phyloP scores from a whole-genome alignment of 305 asterid genomes.

The Ilex paraguariensis region DNA sequence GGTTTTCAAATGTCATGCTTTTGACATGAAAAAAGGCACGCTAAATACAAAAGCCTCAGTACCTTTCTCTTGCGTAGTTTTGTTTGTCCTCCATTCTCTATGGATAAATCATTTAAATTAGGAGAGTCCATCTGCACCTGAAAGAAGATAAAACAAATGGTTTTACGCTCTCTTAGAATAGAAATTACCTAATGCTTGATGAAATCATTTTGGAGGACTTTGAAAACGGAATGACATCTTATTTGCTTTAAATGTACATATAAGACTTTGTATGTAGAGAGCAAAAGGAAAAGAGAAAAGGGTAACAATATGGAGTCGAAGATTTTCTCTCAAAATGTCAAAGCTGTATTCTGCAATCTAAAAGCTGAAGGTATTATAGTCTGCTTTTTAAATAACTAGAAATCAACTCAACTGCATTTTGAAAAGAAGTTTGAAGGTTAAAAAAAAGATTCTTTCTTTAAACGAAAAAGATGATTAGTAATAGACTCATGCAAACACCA shows the following conservation, averaged over 20 bases:
- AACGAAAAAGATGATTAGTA: too few relatives aligned
- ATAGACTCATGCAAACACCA: too few relatives aligned
- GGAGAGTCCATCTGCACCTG: conserved; percentile 62
- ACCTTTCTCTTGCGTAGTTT: conserved; percentile 51
- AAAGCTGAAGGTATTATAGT: too few relatives aligned
- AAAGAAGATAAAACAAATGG: conserved; percentile 4
- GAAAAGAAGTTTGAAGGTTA: too few relatives aligned
- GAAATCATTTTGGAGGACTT: background rate
- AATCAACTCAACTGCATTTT: too few relatives aligned
- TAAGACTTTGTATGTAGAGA: background rate
- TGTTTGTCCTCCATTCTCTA: conserved; percentile 20
- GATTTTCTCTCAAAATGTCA: too few relatives aligned
- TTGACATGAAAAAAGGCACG: background rate
- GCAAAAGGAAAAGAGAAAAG: too few relatives aligned
- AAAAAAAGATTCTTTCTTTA: too few relatives aligned
- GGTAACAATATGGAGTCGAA: too few relatives aligned
- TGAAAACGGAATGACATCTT: background rate
- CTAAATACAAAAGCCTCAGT: conserved; percentile 12
- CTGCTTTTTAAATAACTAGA: too few relatives aligned
- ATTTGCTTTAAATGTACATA: background rate
- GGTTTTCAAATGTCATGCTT: conserved; percentile 6
- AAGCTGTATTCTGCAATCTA: too few relatives aligned
- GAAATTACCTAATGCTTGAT: background rate
- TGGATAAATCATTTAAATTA: conserved; percentile 18
- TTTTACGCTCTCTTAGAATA: background rate